Evolutionary conservation across 2,329 filamentous ascomycete genomes (phyloP).

Genomic region (Fusarium pseudoanthophilum): DNA sequence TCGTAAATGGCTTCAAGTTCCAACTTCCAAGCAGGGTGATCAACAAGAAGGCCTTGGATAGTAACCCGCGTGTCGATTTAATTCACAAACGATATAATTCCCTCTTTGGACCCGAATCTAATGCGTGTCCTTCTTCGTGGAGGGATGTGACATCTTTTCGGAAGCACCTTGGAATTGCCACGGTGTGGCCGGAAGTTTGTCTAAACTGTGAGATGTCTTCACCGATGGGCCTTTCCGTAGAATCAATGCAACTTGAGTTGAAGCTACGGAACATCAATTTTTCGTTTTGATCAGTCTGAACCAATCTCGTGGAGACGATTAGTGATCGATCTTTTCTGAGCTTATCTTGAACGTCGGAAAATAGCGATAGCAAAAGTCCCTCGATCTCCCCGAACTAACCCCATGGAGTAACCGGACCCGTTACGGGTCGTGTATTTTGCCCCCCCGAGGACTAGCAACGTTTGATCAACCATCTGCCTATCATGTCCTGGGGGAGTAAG

Average conservation of each 20-base stretch:
- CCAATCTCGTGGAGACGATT: background rate
- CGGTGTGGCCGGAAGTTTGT: background rate
- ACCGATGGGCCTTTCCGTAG: background rate
- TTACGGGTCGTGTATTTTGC: background rate
- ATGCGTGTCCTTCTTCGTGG: background rate
- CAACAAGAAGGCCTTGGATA: no score
- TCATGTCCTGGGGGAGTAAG: background rate
- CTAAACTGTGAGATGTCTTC: background rate
- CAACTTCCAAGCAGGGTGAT: no score
- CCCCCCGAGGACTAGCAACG: slow-evolving; percentile 1
- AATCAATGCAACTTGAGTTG: no score
- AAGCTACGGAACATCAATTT: no score
- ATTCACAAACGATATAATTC: no score
- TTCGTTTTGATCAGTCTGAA: background rate
- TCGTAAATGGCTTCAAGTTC: background rate
- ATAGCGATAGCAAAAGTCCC: background rate
- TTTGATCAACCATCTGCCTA: slow-evolving; percentile 10
- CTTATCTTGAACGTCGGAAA: background rate
- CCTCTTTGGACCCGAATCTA: background rate
- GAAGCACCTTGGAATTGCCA: background rate
- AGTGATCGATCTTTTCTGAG: background rate
- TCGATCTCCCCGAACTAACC: slow-evolving; percentile 2
- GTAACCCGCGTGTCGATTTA: accelerated
- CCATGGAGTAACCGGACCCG: background rate
- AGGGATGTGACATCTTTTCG: background rate